phyloP scores from a whole-genome alignment of 2,329 filamentous ascomycete genomes.

The Corynespora cassiicola region DNA sequence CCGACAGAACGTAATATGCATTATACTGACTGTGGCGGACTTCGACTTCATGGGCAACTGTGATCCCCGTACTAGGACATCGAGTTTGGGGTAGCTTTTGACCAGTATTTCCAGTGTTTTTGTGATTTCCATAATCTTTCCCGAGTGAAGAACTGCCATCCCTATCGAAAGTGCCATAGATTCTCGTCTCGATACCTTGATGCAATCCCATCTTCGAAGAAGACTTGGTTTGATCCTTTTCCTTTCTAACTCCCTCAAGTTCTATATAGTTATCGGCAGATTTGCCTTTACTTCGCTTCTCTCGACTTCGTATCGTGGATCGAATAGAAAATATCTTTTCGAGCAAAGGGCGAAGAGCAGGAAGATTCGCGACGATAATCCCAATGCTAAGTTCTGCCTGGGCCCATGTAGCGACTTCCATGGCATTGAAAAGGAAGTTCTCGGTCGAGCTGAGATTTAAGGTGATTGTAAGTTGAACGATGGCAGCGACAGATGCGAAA shows the following conservation, averaged over 20 bases:
- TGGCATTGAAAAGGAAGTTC: conserved; percentile 17
- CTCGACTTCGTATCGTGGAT: conserved; percentile 10
- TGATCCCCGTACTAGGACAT: not conserved
- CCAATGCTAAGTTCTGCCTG: conserved; percentile 17
- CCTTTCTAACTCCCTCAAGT: conserved; percentile 3
- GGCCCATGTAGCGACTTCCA: conserved; percentile 20
- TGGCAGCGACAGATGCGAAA: conserved; percentile 29
- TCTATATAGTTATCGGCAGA: conserved; percentile 13
- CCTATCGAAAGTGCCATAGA: conserved; percentile 11
- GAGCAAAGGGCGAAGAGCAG: conserved; percentile 17
- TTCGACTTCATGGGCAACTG: conserved; percentile 1
- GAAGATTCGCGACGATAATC: conserved; percentile 18
- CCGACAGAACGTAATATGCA: not conserved
- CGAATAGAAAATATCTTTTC: conserved; percentile 16
- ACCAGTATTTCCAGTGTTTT: conserved; percentile 6
- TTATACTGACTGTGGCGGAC: not conserved
- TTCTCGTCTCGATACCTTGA: conserved; percentile 13
- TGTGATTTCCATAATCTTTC: conserved; percentile 8
- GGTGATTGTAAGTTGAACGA: conserved; percentile 45
- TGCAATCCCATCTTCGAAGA: not conserved
- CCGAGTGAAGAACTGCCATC: conserved; percentile 12
- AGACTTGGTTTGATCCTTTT: conserved; percentile 1
- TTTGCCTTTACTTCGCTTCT: conserved; percentile 10
- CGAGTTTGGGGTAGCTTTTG: not conserved
- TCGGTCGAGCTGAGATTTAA: conserved; percentile 29